Evolutionary conservation across 768 basidiomycete species (phyloP).

Genomic region (Boletellus emodensis): DNA sequence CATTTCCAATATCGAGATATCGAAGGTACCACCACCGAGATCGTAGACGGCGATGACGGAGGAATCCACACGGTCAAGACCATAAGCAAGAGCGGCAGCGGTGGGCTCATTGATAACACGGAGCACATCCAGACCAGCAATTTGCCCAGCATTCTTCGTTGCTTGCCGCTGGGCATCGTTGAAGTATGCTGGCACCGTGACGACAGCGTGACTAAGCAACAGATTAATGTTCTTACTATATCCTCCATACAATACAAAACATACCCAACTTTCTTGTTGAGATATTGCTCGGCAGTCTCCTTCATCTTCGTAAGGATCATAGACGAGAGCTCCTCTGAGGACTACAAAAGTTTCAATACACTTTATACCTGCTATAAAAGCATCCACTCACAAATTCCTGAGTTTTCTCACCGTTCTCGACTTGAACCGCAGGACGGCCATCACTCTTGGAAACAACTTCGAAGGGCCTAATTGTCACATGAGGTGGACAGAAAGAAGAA

Average conservation of each 20-base stretch:
- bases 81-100: conserved; percentile 96
- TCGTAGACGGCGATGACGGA: conserved; percentile 98
- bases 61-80: conserved; percentile 77
- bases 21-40: conserved; percentile 97
- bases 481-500: not conserved
- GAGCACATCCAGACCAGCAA: conserved; percentile 94
- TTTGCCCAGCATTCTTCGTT: conserved; percentile 96
- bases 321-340: conserved; percentile 80
- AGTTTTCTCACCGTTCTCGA: conserved; percentile 81
- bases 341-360: conserved; percentile 42
- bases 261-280: conserved; percentile 93
- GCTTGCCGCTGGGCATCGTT: conserved; percentile 99
- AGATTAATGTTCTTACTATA: not conserved
- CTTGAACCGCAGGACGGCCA: conserved; percentile 75
- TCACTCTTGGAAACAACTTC: conserved; percentile 68
- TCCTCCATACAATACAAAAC: conserved; percentile 23
- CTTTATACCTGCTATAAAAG: not conserved
- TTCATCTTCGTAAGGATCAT: conserved; percentile 92
- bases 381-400: conserved; percentile 68
- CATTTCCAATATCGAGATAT: conserved; percentile 99
- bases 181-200: conserved; percentile 98
- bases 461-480: conserved; percentile 61
- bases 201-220: conserved; percentile 65
- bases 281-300: conserved; percentile 89
- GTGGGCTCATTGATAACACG: conserved; percentile 99